Evolutionary conservation across 2,329 filamentous ascomycete species (phyloP), one percentile per base, ranked within the genome.

Genomic region (Penicillium verrucosum): DNA sequence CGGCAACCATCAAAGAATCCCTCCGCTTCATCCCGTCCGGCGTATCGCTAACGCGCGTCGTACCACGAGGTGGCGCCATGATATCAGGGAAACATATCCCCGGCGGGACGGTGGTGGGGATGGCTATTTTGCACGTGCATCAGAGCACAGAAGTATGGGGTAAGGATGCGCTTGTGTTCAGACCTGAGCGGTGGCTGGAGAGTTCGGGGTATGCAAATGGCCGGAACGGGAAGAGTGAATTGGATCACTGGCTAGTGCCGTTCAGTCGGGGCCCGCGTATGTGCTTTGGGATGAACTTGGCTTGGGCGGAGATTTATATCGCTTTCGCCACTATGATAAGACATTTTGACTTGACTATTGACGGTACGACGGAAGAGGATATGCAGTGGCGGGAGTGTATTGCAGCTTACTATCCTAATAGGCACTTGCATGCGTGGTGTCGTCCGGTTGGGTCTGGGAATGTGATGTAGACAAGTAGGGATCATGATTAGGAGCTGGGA

Each of bases 261-360:
- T 51, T 51, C 14, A 43, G 48, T 42, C 36, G 48, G 1, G 48
- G 48, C 6, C 48, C 48, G n/a, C 48, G 48, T 4, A 51, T 51
- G 48, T 51, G 48, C 11, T 43, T 51, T 16, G 48, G 48, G n/a
- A 51, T 51, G 48, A 51, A 51, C 27, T 25, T 51, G 14, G 48
- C 48, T 4, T 42, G 38, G 36, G 48, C 48, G 5, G 48, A 51
- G 48, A 25, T 51, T 37, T 51, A 51, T 16, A 42, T 51, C 10
- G 37, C 48, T 25, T 43, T 51, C 4, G 37, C 48, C 9, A 41
- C 27, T 25, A 43, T 43, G 36, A n/a, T 51, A 10, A 14, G 48
- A 2, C 9, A 32, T 2, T 43, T 51, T 25, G 37, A 51, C 16
- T 43, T 51, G 48, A 21, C 16, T 27, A 40, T 49, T 49, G 34